Evolutionary conservation across 2,329 filamentous ascomycete species (phyloP).

Genomic region (Epicoccum sorghinum): DNA sequence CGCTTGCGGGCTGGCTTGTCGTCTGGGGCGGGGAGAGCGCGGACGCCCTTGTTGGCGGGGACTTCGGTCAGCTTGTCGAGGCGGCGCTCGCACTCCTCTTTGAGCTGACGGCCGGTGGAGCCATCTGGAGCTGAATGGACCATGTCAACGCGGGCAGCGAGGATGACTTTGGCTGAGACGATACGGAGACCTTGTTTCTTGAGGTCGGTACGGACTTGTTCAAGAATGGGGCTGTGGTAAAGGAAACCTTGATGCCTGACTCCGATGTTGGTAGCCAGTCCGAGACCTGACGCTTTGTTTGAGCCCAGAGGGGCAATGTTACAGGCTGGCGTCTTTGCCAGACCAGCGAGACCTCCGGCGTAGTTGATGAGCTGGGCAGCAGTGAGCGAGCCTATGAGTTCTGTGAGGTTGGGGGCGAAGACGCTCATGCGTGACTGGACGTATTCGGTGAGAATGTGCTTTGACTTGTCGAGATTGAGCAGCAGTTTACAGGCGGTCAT

Average conservation of each 20-base stretch:
- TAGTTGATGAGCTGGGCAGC: conserved; percentile 97
- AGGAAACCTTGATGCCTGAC: conserved; percentile 91
- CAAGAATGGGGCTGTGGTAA: conserved; percentile 89
- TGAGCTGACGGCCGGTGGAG: conserved; percentile 80
- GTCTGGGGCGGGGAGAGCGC: conserved; percentile 88
- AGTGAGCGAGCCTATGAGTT: conserved; percentile 87
- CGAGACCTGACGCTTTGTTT: conserved; percentile 80
- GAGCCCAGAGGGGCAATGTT: conserved; percentile 91
- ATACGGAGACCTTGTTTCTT: conserved; percentile 96
- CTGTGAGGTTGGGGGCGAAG: conserved; percentile 92
- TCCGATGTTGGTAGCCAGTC: conserved; percentile 90
- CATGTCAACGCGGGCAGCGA: conserved; percentile 90
- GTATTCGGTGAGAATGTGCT: conserved; percentile 86
- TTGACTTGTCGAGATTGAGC: conserved; percentile 84
- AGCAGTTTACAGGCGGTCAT: conserved; percentile 84
- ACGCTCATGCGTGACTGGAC: conserved; percentile 96
- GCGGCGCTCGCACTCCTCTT: conserved; percentile 80
- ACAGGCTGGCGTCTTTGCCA: conserved; percentile 91
- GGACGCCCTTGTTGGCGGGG: conserved; percentile 83
- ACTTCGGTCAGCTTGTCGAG: conserved; percentile 93
- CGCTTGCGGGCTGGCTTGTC: conserved; percentile 94
- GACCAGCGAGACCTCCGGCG: conserved; percentile 82
- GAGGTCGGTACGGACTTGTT: conserved; percentile 80
- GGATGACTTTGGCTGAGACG: conserved; percentile 87
- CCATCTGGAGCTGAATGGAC: conserved; percentile 83